phyloP scores from a whole-genome alignment of 495 filamentous ascomycete species.

The Cercophora sp. region DNA sequence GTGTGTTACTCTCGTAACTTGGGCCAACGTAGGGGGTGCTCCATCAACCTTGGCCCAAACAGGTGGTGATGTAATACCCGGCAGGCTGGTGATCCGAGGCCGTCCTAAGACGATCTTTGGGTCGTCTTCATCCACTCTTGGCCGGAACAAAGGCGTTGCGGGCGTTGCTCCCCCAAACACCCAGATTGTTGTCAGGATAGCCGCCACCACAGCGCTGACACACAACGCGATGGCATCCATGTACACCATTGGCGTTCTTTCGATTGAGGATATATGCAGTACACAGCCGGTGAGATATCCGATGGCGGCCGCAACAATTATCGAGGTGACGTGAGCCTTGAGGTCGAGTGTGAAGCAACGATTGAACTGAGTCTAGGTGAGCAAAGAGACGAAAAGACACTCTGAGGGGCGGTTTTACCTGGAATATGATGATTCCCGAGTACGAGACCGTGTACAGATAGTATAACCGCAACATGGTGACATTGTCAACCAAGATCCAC shows the following conservation, averaged over 20 bases:
- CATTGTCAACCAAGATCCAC: slow-evolving; percentile 19
- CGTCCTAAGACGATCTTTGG: too few species aligned
- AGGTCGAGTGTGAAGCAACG: slow-evolving; percentile 28
- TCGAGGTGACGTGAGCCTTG: slow-evolving; percentile 17
- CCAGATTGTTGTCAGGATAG: background rate
- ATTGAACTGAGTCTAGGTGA: slow-evolving; percentile 19
- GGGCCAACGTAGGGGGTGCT: too few species aligned
- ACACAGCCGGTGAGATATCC: slow-evolving; percentile 22
- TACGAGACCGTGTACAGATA: slow-evolving; percentile 24
- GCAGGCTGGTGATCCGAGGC: too few species aligned
- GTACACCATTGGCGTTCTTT: slow-evolving; percentile 7
- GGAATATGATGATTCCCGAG: slow-evolving; percentile 25
- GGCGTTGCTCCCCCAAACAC: background rate
- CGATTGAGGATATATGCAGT: slow-evolving; percentile 10
- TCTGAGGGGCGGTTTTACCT: slow-evolving; percentile 7
- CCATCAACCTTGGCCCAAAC: too few species aligned
- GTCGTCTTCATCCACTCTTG: too few species aligned
- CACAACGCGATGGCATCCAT: slow-evolving; percentile 17
- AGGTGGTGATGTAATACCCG: too few species aligned
- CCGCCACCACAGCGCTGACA: slow-evolving; percentile 13
- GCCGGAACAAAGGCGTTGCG: too few species aligned
- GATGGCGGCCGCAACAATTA: slow-evolving; percentile 19
- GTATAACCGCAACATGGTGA: slow-evolving; percentile 17
- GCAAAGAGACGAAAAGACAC: background rate
- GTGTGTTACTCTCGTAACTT: too few species aligned